These are phyloP conservation scores for Ascoidea asiatica DNA, from an alignment of 805 yeast species.

Conservation along the genomic window DNA sequence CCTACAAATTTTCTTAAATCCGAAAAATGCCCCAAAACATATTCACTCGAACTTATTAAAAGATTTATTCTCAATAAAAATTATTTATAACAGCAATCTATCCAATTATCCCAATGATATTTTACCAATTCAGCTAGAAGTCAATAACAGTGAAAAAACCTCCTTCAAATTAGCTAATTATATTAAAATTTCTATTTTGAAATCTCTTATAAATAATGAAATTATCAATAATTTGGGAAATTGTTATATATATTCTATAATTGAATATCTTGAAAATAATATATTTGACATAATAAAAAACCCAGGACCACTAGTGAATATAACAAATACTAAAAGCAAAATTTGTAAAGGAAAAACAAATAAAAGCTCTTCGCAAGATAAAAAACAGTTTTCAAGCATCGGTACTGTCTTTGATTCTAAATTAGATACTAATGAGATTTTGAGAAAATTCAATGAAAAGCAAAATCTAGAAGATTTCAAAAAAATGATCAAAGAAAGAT, in stretches of 20 bases:
- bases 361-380: constrained; percentile 1
- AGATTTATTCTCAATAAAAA: constrained; percentile 14
- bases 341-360: constrained; percentile 13
- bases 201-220: constrained; percentile 31
- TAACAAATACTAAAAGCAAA: constrained; percentile 14
- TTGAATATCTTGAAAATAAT: constrained; percentile 69
- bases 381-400: constrained; percentile 4
- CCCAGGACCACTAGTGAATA: constrained; percentile 51
- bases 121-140: constrained; percentile 63
- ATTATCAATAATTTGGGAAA: constrained; percentile 44
- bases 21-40: constrained; percentile 16
- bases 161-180: constrained; percentile 52
- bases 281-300: constrained; percentile 41
- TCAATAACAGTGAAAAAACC: constrained; percentile 23
- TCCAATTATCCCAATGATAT: constrained; percentile 44
- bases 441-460: constrained; percentile 21
- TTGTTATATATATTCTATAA: constrained; percentile 50
- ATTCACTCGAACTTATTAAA: constrained; percentile 15
- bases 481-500: constrained; percentile 31
- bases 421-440: constrained; percentile 16
- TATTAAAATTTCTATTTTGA: constrained; percentile 44
- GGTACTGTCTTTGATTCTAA: too few species aligned
- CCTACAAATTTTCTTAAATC: constrained; percentile 18
- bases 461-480: constrained; percentile 21
- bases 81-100: constrained; percentile 27